phyloP scores from a whole-genome alignment of 345 rosid species.

The Citrus mangshanensis region DNA sequence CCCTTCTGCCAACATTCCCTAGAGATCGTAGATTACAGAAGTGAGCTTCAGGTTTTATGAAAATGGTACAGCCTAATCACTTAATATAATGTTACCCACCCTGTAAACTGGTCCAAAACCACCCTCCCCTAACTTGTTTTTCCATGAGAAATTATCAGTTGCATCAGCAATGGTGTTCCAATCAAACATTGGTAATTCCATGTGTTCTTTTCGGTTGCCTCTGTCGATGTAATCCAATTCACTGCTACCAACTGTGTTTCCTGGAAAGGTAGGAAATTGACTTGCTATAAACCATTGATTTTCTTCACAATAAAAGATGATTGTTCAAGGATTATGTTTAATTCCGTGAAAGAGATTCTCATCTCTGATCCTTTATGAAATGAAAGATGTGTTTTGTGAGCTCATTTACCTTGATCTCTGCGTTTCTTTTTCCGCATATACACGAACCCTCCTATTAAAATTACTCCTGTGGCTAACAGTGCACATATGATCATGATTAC shows the following conservation, averaged over 20 bases:
- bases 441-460: neutral
- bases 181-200: conserved; percentile 34
- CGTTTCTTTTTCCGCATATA: neutral
- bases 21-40: too few species aligned
- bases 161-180: conserved; percentile 22
- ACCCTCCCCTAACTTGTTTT: conserved; percentile 35
- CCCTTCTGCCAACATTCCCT: conserved; percentile 16
- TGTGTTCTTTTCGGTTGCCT: conserved; percentile 22
- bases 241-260: neutral
- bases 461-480: neutral
- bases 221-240: neutral
- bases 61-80: too few species aligned
- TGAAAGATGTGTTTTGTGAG: too few species aligned
- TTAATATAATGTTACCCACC: too few species aligned
- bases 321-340: neutral
- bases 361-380: neutral
- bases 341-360: neutral
- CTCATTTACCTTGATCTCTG: neutral
- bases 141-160: conserved; percentile 23
- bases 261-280: neutral
- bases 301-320: too few species aligned
- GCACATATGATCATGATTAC: neutral
- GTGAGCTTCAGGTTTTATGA: too few species aligned
- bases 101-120: conserved; percentile 36
- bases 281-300: too few species aligned